Evolutionary conservation across 2,329 filamentous ascomycete species (phyloP).

Genomic region (Fusarium sacchari): DNA sequence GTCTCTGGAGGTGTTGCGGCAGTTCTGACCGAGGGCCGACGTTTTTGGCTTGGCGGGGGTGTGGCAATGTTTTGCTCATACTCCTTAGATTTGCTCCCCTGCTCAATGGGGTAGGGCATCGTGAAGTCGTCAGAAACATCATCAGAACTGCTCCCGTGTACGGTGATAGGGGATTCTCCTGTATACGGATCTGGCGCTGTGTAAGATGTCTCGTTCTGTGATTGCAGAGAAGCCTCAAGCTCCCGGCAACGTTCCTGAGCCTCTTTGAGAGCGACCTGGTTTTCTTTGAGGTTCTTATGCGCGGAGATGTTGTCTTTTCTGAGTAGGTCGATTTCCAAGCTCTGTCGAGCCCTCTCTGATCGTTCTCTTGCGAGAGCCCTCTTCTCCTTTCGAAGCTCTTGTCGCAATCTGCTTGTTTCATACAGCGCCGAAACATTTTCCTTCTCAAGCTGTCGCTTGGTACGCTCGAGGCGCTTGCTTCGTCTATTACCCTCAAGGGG

Average conservation of each 20-base stretch:
- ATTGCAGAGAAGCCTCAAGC: background rate
- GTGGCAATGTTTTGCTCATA: background rate
- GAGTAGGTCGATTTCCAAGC: background rate
- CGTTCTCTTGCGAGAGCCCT: background rate
- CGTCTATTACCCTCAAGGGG: too few relatives aligned
- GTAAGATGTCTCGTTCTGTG: accelerated
- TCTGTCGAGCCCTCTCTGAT: background rate
- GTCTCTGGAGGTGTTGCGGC: background rate
- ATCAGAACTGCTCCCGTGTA: too few relatives aligned
- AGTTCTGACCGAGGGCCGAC: too few relatives aligned
- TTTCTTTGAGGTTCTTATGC: accelerated
- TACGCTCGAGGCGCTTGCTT: background rate
- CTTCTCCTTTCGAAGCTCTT: background rate
- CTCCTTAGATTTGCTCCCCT: too few relatives aligned
- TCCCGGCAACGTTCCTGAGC: background rate
- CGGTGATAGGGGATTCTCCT: accelerated
- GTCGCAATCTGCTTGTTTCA: background rate
- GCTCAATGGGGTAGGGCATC: too few relatives aligned
- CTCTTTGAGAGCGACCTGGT: accelerated
- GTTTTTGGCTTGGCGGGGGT: background rate
- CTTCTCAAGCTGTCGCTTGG: background rate
- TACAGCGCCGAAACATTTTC: background rate
- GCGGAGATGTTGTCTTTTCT: background rate
- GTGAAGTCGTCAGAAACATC: too few relatives aligned
- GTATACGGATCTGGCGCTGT: background rate